Evolutionary conservation across 805 yeast genomes (phyloP).

Genomic region (Metschnikowia reukaufii): DNA sequence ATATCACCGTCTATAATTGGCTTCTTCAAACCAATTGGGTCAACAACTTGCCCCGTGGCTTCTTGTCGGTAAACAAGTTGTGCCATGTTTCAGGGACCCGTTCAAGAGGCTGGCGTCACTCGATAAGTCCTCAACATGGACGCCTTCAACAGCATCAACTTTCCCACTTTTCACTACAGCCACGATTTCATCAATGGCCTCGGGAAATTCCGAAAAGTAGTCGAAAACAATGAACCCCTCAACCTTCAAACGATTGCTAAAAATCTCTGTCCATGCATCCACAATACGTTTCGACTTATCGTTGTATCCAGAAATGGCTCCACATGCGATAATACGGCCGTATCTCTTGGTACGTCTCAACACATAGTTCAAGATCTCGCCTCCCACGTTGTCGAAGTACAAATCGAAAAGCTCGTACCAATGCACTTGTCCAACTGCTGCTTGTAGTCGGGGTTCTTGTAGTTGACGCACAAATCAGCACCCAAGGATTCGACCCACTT

Average conservation of each 20-base stretch:
- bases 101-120: slow-evolving; percentile 24
- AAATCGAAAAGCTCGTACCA: slow-evolving; percentile 50
- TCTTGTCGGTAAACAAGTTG: slow-evolving; percentile 21
- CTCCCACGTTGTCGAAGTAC: slow-evolving; percentile 67
- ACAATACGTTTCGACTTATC: slow-evolving; percentile 37
- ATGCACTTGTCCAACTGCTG: slow-evolving; percentile 30
- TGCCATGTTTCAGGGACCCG: slow-evolving; percentile 18
- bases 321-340: slow-evolving; percentile 59
- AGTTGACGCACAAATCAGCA: slow-evolving; percentile 54
- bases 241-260: slow-evolving; percentile 50
- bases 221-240: slow-evolving; percentile 56
- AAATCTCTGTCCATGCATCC: slow-evolving; percentile 42
- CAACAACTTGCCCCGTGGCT: slow-evolving; percentile 21
- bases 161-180: slow-evolving; percentile 42
- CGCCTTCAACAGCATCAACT: slow-evolving; percentile 35
- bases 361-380: slow-evolving; percentile 50
- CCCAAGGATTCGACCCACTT: slow-evolving; percentile 54
- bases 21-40: slow-evolving; percentile 16
- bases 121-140: slow-evolving; percentile 42
- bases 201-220: slow-evolving; percentile 34
- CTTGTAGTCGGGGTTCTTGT: slow-evolving; percentile 40
- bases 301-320: slow-evolving; percentile 61
- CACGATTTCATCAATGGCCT: slow-evolving; percentile 36
- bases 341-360: slow-evolving; percentile 36
- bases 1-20: too few species aligned